phyloP scores from a whole-genome alignment of 2,329 filamentous ascomycete genomes.

The Aspergillus sp. region DNA sequence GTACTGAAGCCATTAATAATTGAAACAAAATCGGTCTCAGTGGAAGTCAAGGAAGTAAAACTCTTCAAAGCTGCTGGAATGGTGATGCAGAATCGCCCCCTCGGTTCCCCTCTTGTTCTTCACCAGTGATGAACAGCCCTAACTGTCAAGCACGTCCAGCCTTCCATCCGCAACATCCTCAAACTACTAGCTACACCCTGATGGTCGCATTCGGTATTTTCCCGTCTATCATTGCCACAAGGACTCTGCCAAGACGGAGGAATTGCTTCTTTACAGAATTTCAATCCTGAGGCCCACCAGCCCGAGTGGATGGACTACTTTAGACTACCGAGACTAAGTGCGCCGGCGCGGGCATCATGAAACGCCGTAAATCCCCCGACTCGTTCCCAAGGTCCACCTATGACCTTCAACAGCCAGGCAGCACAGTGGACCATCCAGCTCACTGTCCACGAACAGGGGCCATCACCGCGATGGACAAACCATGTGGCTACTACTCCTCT shows the following conservation, averaged over 20 bases:
- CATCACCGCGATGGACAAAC: not conserved
- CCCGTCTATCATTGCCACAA: not conserved
- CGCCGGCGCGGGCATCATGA: slow-evolving; percentile 13
- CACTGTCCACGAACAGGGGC: slow-evolving; percentile 1
- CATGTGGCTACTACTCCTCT: slow-evolving; percentile 5
- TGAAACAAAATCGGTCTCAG: not conserved
- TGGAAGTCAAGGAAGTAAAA: not conserved
- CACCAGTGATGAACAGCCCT: not conserved
- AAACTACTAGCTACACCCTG: not conserved
- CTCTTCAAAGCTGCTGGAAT: not conserved
- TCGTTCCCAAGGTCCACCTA: not conserved
- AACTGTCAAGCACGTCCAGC: slow-evolving; percentile 2
- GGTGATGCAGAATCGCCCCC: not conserved
- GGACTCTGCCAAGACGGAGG: slow-evolving; percentile 16
- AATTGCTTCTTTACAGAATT: slow-evolving; percentile 14
- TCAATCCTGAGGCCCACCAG: slow-evolving; percentile 5
- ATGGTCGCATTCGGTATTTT: not conserved
- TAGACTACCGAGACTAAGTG: slow-evolving; percentile 8
- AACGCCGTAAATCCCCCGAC: slow-evolving; percentile 16
- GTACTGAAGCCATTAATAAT: not conserved
- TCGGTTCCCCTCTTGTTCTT: not conserved
- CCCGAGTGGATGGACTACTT: slow-evolving; percentile 6
- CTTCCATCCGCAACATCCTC: not conserved
- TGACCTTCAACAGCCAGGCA: not conserved
- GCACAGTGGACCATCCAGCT: not conserved